Conservation (phyloP, 768 basidiomycete species). For the Hebeloma cylindrosporum region DNA sequence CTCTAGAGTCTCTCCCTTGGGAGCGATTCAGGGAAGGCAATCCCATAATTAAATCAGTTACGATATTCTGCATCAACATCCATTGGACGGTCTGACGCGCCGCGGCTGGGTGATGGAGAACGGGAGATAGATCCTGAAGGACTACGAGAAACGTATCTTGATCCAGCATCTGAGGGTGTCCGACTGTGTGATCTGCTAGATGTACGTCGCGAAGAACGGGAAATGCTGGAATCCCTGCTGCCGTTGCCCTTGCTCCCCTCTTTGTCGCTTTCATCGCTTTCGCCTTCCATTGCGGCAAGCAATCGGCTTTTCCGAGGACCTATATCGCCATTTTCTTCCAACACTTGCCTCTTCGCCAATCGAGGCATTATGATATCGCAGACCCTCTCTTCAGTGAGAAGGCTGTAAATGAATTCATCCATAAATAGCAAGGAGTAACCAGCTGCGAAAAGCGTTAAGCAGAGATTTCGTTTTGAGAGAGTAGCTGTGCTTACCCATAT, state of each 20-base stretch:
- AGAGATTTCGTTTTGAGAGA: too few species aligned
- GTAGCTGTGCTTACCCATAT: slow-evolving; percentile 59
- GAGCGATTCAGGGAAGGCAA: background rate
- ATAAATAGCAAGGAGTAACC: slow-evolving; percentile 86
- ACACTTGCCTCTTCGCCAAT: slow-evolving; percentile 75
- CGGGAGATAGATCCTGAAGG: slow-evolving; percentile 53
- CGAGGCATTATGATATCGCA: slow-evolving; percentile 97
- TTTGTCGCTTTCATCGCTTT: slow-evolving; percentile 51
- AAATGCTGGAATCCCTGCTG: too few species aligned
- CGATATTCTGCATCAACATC: slow-evolving; percentile 19
- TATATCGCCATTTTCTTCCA: slow-evolving; percentile 92
- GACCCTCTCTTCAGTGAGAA: slow-evolving; percentile 86
- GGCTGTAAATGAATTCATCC: slow-evolving; percentile 86
- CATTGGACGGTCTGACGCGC: slow-evolving; percentile 53
- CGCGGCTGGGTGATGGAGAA: slow-evolving; percentile 46
- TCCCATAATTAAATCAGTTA: slow-evolving; percentile 1
- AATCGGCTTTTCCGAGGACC: slow-evolving; percentile 82
- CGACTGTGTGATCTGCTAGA: too few species aligned
- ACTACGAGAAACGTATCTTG: slow-evolving; percentile 66
- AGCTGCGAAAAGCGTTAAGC: slow-evolving; percentile 43
- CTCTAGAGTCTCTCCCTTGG: too few species aligned
- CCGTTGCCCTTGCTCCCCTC: slow-evolving; percentile 38
- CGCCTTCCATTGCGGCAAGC: slow-evolving; percentile 85
- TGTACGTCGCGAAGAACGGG: too few species aligned
- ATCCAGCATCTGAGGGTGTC: slow-evolving; percentile 46